Conservation (phyloP, 257 asterid genomes). For the Solanum pennellii region DNA sequence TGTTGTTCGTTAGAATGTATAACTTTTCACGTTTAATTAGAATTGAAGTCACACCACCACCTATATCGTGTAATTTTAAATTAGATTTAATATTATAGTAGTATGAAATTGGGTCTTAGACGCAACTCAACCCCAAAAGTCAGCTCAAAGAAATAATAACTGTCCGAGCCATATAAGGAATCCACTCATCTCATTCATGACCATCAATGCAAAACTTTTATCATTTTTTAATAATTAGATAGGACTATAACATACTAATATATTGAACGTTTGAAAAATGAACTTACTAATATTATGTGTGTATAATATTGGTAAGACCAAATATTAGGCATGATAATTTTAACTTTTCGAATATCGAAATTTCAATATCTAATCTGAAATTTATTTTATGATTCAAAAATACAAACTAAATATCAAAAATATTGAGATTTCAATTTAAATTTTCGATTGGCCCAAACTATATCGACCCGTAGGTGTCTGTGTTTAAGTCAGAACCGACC, state of each 20-base stretch:
- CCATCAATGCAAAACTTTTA: no score
- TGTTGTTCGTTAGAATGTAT: neutral
- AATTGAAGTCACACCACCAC: neutral
- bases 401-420: neutral
- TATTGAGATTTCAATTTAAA: neutral
- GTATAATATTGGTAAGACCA: neutral
- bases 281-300: neutral
- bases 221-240: neutral
- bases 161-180: rapidly evolving
- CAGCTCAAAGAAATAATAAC: no score
- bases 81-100: no score
- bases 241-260: neutral
- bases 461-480: neutral
- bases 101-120: no score
- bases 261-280: no score
- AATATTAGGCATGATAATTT: no score
- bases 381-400: neutral
- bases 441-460: neutral
- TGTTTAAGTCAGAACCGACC: neutral
- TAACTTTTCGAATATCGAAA: neutral
- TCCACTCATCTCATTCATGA: neutral
- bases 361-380: neutral
- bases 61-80: neutral
- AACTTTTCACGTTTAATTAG: neutral
- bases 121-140: no score